phyloP scores from a whole-genome alignment of 148 eudicot genomes.

The Hydrangea macrophylla region DNA sequence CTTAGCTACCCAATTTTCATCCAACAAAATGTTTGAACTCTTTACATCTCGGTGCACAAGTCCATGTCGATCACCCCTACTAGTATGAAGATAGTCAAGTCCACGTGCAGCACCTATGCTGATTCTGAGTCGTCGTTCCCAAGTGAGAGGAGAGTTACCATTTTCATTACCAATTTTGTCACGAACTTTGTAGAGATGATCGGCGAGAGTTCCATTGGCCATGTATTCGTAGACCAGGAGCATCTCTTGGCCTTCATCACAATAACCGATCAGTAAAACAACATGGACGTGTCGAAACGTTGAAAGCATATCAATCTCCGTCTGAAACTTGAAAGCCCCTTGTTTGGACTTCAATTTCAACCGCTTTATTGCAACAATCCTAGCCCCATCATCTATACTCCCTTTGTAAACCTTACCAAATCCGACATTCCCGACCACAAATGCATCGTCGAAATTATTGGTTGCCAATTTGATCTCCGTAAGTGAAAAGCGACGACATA shows the following conservation, averaged over 20 bases:
- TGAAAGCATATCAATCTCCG: slow-evolving; percentile 19
- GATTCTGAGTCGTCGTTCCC: slow-evolving; percentile 14
- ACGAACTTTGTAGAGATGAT: too few relatives aligned
- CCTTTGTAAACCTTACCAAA: too few relatives aligned
- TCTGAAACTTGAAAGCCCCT: slow-evolving; percentile 19
- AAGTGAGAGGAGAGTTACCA: not conserved
- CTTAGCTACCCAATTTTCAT: too few relatives aligned
- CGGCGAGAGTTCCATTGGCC: too few relatives aligned
- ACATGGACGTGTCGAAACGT: slow-evolving; percentile 14
- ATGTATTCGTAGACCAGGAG: too few relatives aligned
- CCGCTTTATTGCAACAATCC: too few relatives aligned
- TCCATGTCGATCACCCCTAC: slow-evolving; percentile 5
- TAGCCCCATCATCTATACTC: too few relatives aligned
- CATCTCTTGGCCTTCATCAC: too few relatives aligned
- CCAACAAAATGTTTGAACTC: slow-evolving; percentile 15
- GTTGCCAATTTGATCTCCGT: slow-evolving; percentile 15
- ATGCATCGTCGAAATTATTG: too few relatives aligned
- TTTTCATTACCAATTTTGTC: not conserved
- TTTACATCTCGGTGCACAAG: slow-evolving; percentile 17
- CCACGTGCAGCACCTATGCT: slow-evolving; percentile 17
- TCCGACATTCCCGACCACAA: too few relatives aligned
- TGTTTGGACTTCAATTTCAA: too few relatives aligned
- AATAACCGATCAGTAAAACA: too few relatives aligned
- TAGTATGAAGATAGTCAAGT: slow-evolving; percentile 19
- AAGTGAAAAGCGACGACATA: slow-evolving; percentile 16